Percentiles rank a stretch among this genome's conserved stretches.
These are phyloP conservation scores for Thielaviopsis musarum DNA, from an alignment of 2,329 filamentous ascomycete genomes.

Conservation along the genomic window DNA sequence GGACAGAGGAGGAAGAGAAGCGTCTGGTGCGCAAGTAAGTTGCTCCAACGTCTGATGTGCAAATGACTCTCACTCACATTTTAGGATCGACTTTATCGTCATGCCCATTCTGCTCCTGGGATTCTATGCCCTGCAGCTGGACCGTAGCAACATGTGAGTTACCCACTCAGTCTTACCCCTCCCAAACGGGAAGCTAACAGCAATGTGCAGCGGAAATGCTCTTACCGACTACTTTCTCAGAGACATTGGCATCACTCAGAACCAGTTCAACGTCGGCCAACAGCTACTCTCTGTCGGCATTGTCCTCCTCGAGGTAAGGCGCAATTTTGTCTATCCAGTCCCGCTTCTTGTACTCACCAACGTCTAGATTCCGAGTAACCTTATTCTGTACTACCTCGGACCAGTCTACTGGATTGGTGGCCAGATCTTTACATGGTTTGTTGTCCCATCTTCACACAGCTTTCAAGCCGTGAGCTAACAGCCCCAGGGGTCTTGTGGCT, in stretches of 20 bases:
- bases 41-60: not conserved
- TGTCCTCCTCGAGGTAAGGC: conserved; percentile 23
- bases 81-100: conserved; percentile 27
- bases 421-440: conserved; percentile 27
- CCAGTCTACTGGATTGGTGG: conserved; percentile 29
- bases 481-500: conserved; percentile 19
- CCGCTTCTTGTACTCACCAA: too few relatives aligned
- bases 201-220: conserved; percentile 21
- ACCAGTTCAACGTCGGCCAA: conserved; percentile 35
- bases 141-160: conserved; percentile 21
- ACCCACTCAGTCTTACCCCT: too few relatives aligned
- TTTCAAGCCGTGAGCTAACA: conserved; percentile 16
- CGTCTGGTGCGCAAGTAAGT: conserved; percentile 17
- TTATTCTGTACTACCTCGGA: conserved; percentile 28
- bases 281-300: conserved; percentile 33
- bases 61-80: not conserved
- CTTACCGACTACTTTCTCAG: conserved; percentile 31
- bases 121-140: conserved; percentile 27
- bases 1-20: conserved; percentile 18
- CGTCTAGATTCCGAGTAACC: conserved; percentile 27
- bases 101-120: conserved; percentile 29
- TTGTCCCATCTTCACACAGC: conserved; percentile 16
- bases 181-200: not conserved
- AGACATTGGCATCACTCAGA: conserved; percentile 31
- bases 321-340: too few relatives aligned